Evolutionary conservation across 2,329 filamentous ascomycete species (phyloP).

Genomic region (Stachybotrys echinatus): DNA sequence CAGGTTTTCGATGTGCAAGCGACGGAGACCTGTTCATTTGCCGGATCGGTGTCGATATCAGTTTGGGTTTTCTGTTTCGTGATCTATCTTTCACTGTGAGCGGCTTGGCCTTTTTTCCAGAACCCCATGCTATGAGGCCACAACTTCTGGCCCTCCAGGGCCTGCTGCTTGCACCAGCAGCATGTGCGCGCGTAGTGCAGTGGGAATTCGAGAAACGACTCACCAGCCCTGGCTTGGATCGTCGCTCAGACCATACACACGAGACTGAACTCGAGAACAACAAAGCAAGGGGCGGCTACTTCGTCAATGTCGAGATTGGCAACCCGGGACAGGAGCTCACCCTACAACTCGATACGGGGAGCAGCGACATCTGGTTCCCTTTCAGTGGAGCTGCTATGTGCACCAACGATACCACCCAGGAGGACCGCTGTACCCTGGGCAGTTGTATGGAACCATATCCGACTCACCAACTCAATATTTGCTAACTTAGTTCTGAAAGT

Average conservation of each 20-base stretch:
- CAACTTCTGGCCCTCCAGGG: neutral
- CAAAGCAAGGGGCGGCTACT: slow-evolving; percentile 43
- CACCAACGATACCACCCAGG: slow-evolving; percentile 10
- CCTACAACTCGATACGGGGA: slow-evolving; percentile 60
- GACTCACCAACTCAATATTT: slow-evolving; percentile 11
- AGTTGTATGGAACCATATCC: slow-evolving; percentile 28
- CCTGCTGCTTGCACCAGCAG: neutral
- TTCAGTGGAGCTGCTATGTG: slow-evolving; percentile 33
- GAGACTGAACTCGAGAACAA: slow-evolving; percentile 41
- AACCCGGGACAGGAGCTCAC: slow-evolving; percentile 51
- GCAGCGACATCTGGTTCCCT: slow-evolving; percentile 60
- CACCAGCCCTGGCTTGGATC: slow-evolving; percentile 21
- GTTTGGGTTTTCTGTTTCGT: neutral
- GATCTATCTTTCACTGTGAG: neutral
- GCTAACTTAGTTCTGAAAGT: slow-evolving; percentile 32
- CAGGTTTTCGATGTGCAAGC: neutral
- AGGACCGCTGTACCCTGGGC: slow-evolving; percentile 34
- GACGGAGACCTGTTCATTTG: neutral
- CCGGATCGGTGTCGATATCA: neutral
- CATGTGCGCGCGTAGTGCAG: slow-evolving; percentile 32
- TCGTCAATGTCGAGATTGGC: slow-evolving; percentile 50
- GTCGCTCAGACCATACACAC: slow-evolving; percentile 32
- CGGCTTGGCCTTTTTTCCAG: neutral
- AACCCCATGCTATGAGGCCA: neutral
- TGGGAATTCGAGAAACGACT: slow-evolving; percentile 41